Evolutionary conservation across 2,329 filamentous ascomycete genomes (phyloP).

Genomic region (Ascochyta clinopodiicola): DNA sequence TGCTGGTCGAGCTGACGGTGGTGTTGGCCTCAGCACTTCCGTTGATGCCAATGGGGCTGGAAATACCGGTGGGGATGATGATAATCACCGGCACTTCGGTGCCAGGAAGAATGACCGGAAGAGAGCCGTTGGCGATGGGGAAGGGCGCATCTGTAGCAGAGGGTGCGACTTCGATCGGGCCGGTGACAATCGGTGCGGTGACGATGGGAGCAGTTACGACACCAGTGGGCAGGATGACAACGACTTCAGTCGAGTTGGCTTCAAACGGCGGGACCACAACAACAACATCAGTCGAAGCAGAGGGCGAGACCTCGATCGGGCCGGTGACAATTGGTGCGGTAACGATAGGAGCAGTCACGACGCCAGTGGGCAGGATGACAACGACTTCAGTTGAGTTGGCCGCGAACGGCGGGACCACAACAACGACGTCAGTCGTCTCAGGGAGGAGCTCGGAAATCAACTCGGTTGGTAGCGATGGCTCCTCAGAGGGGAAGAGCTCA

Average conservation of each 20-base stretch:
- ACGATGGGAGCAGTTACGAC: constrained; percentile 4
- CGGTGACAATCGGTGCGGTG: constrained; percentile 7
- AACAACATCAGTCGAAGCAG: not conserved
- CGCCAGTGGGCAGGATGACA: constrained; percentile 3
- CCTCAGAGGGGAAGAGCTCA: constrained; percentile 11
- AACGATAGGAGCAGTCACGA: constrained; percentile 3
- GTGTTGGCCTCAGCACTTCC: not conserved
- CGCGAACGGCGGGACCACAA: not conserved
- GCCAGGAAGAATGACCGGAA: too few species aligned
- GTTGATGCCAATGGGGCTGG: too few species aligned
- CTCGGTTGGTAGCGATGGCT: constrained; percentile 1
- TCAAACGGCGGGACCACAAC: constrained; percentile 1
- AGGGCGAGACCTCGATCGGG: not conserved
- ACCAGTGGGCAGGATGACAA: constrained; percentile 3
- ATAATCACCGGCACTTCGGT: too few species aligned
- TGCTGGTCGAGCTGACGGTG: constrained; percentile 11
- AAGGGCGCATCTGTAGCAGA: too few species aligned
- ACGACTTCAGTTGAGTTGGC: constrained; percentile 2
- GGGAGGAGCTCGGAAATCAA: constrained; percentile 1
- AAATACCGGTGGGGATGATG: too few species aligned
- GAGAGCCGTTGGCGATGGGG: too few species aligned
- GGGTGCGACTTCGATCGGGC: not conserved
- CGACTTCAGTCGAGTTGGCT: constrained; percentile 1
- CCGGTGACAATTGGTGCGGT: constrained; percentile 8
- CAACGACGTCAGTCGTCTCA: not conserved